Base-by-base conservation (phyloP, 257 asterid species). In the Lavandula angustifolia region DNA sequence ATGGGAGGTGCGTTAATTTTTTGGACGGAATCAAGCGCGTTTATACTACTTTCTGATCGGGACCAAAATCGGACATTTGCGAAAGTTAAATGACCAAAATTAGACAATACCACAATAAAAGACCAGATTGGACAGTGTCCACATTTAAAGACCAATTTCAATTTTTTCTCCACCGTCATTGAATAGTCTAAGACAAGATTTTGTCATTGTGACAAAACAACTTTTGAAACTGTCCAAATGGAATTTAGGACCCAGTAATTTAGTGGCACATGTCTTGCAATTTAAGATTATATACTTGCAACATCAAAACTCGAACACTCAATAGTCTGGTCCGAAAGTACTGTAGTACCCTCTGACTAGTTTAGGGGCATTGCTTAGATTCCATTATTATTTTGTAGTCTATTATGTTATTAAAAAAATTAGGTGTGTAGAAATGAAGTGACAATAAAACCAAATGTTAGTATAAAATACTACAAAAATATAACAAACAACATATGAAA, bases 161-260 rank as follows among this genome's bases (percentile, higher is more conserved):
- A n/a, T n/a, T n/a, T n/a, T n/a, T n/a, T n/a, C n/a, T n/a, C n/a
- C n/a, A n/a, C n/a, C n/a, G n/a, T n/a, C 69, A 60, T 9, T 18
- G 37, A 59, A 66, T 40, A 34, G 58, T 54, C 42, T 34, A 12
- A 7, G 13, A 55, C 49, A 57, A 55, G 60, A 35, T 38, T 57
- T 35, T 57, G 29, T 9, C 11, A 18, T 18, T 40, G 65, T 57
- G 38, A 31, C 31, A 38, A 33, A 40, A 42, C 41, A n/a, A 14
- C 31, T 41, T 17, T 42, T 41, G 56, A 41, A 51, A 14, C 8
- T 9, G 64, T 43, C 35, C 59, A 68, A 18, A 49, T 27, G n/a
- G 4, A 58, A 58, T 2, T 50, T n/a, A 9, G n/a, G 53, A 48
- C 34, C 60, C 67, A 58, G 34, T 68, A 8, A 48, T 35, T 35